These are phyloP conservation scores for Pichiaceae sp. DNA, from an alignment of 1,139 yeast species.

Conservation along the genomic window DNA sequence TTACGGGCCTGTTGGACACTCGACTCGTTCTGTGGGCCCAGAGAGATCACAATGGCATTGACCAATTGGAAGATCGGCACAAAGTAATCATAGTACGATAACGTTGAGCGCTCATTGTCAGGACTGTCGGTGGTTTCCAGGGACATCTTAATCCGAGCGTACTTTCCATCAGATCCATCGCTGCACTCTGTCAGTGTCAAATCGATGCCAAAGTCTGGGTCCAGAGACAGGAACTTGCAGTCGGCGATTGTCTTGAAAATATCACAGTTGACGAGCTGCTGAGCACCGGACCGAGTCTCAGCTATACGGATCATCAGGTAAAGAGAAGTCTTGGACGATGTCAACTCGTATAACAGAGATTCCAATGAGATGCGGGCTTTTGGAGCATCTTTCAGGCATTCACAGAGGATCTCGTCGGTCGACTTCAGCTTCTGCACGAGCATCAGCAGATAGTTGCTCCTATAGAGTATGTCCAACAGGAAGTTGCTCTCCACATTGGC, in stretches of 20 bases:
- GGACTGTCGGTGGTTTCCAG: slow-evolving; percentile 38
- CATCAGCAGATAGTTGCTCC: slow-evolving; percentile 56
- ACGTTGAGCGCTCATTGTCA: slow-evolving; percentile 39
- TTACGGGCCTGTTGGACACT: slow-evolving; percentile 49
- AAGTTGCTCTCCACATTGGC: slow-evolving; percentile 35
- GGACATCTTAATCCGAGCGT: slow-evolving; percentile 34
- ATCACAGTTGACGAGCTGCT: slow-evolving; percentile 66
- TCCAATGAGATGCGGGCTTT: slow-evolving; percentile 35
- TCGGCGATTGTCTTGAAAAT: slow-evolving; percentile 53
- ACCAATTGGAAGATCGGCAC: slow-evolving; percentile 75
- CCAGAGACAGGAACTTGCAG: slow-evolving; percentile 53
- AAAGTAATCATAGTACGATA: slow-evolving; percentile 61
- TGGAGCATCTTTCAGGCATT: slow-evolving; percentile 19
- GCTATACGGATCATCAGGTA: slow-evolving; percentile 68
- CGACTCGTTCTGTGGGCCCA: slow-evolving; percentile 70
- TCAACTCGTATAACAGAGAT: slow-evolving; percentile 57
- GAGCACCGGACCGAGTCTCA: slow-evolving; percentile 69
- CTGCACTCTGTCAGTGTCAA: slow-evolving; percentile 21
- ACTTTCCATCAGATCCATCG: slow-evolving; percentile 21
- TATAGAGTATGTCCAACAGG: slow-evolving; percentile 51
- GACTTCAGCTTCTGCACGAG: slow-evolving; percentile 61
- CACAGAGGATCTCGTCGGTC: slow-evolving; percentile 54
- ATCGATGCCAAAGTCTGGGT: slow-evolving; percentile 73
- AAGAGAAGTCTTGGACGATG: slow-evolving; percentile 66
- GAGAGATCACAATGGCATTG: slow-evolving; percentile 57